A percentile compares a stretch with the other conserved stretches of the same genome.
Conservation (phyloP, 208 protist genomes). For the Crithidia sp. region DNA sequence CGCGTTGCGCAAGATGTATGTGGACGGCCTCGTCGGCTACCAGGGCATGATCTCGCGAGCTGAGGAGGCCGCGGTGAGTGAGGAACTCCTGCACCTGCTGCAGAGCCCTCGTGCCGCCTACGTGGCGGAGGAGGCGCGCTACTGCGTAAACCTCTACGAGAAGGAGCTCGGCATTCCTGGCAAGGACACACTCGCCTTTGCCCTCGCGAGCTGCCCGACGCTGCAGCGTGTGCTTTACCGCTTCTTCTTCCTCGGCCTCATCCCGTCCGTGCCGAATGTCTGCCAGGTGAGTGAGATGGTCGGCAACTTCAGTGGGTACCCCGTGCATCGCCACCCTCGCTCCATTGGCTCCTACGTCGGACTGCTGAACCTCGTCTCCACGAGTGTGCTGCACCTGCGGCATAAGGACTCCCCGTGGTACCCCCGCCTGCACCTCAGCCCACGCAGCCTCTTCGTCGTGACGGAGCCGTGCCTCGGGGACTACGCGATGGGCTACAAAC, state of each 20-base stretch:
- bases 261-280: conserved; percentile 84
- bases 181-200: conserved; percentile 87
- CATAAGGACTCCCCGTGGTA: conserved; percentile 87
- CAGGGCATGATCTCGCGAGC: conserved; percentile 79
- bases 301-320: conserved; percentile 89
- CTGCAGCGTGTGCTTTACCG: conserved; percentile 76
- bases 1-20: conserved; percentile 78
- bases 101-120: conserved; percentile 80
- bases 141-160: conserved; percentile 92
- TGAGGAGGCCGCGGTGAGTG: conserved; percentile 76
- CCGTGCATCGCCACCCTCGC: conserved; percentile 79
- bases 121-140: conserved; percentile 86
- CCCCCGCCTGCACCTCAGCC: conserved; percentile 79
- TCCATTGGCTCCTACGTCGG: conserved; percentile 87
- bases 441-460: conserved; percentile 85
- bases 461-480: conserved; percentile 79
- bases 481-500: conserved; percentile 89
- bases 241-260: conserved; percentile 84
- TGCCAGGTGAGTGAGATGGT: conserved; percentile 92
- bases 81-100: conserved; percentile 80
- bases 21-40: conserved; percentile 81
- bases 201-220: conserved; percentile 60
- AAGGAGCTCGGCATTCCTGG: conserved; percentile 75
- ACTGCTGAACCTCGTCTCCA: conserved; percentile 87
- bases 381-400: conserved; percentile 82